These are phyloP conservation scores for Zarea fungicola DNA, from an alignment of 2,329 filamentous ascomycete species.

Conservation along the genomic window DNA sequence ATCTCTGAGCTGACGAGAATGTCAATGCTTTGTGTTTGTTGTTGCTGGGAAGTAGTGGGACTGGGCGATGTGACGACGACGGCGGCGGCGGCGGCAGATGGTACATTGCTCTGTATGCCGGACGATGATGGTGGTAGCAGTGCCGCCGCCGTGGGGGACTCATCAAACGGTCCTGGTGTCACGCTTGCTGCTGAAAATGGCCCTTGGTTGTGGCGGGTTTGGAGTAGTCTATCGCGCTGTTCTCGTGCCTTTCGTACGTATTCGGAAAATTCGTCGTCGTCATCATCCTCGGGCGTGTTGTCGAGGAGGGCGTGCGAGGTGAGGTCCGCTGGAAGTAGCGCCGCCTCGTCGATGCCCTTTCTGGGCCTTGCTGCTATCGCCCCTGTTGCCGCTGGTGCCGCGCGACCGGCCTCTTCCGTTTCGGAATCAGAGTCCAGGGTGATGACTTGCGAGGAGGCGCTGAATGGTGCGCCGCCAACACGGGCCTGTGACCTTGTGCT, in stretches of 20 bases:
- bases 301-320: slow-evolving; percentile 13
- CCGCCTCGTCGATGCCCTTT: background rate
- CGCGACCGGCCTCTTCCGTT: background rate
- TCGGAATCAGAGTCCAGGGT: slow-evolving; percentile 30
- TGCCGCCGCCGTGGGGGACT: background rate
- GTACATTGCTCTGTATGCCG: no score
- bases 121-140: no score
- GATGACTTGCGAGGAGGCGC: slow-evolving; percentile 20
- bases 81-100: background rate
- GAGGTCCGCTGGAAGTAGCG: slow-evolving; percentile 11
- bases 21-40: slow-evolving; percentile 16
- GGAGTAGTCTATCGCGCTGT: slow-evolving; percentile 20
- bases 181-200: slow-evolving; percentile 19
- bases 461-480: background rate
- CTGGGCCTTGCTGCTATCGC: slow-evolving; percentile 17
- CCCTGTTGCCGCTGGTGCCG: slow-evolving; percentile 19
- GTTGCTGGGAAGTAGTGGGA: no score
- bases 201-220: background rate
- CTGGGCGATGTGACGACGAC: background rate
- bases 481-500: background rate
- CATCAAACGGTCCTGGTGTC: background rate
- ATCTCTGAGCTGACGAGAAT: slow-evolving; percentile 58
- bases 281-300: slow-evolving; percentile 28
- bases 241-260: slow-evolving; percentile 40
- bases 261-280: slow-evolving; percentile 39